A percentile compares a stretch with the other conserved stretches of the same genome.
Evolutionary conservation across 805 yeast genomes (phyloP).

Genomic region (Wickerhamomyces hampshirensis): DNA sequence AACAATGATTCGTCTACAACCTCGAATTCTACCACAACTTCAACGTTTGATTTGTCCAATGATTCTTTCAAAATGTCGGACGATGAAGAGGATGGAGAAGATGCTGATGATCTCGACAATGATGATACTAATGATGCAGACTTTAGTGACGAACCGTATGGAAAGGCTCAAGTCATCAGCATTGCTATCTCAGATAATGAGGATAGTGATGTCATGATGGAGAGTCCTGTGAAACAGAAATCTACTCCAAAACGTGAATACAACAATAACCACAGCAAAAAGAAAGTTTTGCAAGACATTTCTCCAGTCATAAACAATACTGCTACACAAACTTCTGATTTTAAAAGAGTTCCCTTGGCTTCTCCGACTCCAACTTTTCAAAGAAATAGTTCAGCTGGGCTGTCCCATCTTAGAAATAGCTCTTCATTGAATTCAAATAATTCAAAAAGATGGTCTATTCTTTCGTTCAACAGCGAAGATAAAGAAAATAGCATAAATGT

Average conservation of each 20-base stretch:
- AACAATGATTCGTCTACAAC: constrained; percentile 2
- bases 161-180: constrained; percentile 15
- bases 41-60: no score
- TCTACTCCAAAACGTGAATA: constrained; percentile 2
- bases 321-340: constrained; percentile 8
- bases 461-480: constrained; percentile 21
- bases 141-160: constrained; percentile 18
- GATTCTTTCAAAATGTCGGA: constrained; percentile 18
- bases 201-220: constrained; percentile 14
- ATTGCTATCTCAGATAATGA: constrained; percentile 25
- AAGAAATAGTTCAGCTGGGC: constrained; percentile 20
- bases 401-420: constrained; percentile 19
- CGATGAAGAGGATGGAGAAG: neutral
- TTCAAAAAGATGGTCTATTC: constrained; percentile 26
- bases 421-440: constrained; percentile 17
- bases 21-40: constrained; percentile 2
- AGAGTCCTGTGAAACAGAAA: constrained; percentile 12
- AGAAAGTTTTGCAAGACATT: constrained; percentile 17
- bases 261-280: constrained; percentile 6
- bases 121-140: constrained; percentile 11
- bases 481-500: constrained; percentile 16
- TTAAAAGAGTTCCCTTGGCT: constrained; percentile 18
- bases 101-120: constrained; percentile 4
- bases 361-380: constrained; percentile 15
- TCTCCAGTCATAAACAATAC: constrained; percentile 13